Conservation (phyloP, 2,329 filamentous ascomycete species). For the Pseudocercospora pini-densiflorae region DNA sequence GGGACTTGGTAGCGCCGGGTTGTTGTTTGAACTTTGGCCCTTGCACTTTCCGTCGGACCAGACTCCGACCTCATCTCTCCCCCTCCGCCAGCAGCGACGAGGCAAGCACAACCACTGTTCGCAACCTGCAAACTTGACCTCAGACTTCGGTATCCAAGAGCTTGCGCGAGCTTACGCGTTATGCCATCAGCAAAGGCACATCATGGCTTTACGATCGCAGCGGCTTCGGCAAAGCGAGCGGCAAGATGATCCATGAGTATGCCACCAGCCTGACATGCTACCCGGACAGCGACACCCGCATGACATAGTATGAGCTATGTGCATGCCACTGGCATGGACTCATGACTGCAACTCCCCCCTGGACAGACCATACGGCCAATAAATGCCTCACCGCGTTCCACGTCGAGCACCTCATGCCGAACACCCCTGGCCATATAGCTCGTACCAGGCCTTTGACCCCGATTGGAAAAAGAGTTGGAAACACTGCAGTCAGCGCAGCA, state of each 20-base stretch:
- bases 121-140: not conserved
- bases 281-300: too few species aligned
- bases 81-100: not conserved
- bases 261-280: too few species aligned
- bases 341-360: not conserved
- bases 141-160: not conserved
- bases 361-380: too few species aligned
- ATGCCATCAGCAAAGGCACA: too few species aligned
- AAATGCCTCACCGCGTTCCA: not conserved
- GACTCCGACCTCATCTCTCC: not conserved
- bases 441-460: not conserved
- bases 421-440: not conserved
- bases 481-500: not conserved
- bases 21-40: not conserved
- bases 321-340: not conserved
- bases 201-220: not conserved
- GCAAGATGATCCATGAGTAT: not conserved
- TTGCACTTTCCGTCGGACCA: not conserved
- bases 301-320: not conserved
- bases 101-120: not conserved
- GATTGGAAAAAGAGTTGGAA: not conserved
- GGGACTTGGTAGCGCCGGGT: too few species aligned
- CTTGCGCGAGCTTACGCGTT: not conserved
- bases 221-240: not conserved
- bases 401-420: not conserved